phyloP scores from a whole-genome alignment of 2,329 filamentous ascomycete genomes.

The Aspergillus hortae region DNA sequence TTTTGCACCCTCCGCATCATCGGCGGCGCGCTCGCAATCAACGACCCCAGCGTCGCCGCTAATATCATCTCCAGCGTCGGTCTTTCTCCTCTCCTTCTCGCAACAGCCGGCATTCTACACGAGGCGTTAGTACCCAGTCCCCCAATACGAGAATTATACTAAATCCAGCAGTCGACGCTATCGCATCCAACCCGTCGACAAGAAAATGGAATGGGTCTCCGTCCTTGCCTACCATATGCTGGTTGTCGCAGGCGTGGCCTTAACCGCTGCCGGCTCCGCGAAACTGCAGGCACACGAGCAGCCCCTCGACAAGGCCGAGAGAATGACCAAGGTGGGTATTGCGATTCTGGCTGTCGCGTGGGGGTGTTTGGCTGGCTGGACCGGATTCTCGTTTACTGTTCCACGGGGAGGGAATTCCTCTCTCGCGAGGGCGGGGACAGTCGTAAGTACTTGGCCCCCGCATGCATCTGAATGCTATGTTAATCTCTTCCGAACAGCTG shows the following conservation, averaged over 20 bases:
- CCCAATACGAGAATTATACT: neutral
- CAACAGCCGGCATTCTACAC: slow-evolving; percentile 30
- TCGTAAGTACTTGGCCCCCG: neutral
- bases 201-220: slow-evolving; percentile 1
- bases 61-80: slow-evolving; percentile 38
- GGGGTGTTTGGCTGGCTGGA: slow-evolving; percentile 10
- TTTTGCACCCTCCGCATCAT: slow-evolving; percentile 40
- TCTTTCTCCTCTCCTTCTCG: slow-evolving; percentile 35
- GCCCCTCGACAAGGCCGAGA: slow-evolving; percentile 11
- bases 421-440: neutral
- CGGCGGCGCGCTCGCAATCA: slow-evolving; percentile 20
- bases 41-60: slow-evolving; percentile 20
- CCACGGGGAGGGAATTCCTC: neutral
- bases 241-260: slow-evolving; percentile 12
- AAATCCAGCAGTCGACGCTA: slow-evolving; percentile 14
- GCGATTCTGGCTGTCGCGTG: slow-evolving; percentile 10
- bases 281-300: slow-evolving; percentile 10
- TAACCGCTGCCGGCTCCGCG: slow-evolving; percentile 12
- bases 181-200: slow-evolving; percentile 9
- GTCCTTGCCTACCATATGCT: slow-evolving; percentile 11
- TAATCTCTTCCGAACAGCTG: neutral
- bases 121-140: slow-evolving; percentile 28
- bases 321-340: slow-evolving; percentile 13
- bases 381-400: slow-evolving; percentile 6
- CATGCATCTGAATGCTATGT: neutral